A percentile compares a stretch with the other conserved stretches of the same genome.
Evolutionary conservation across 768 basidiomycete genomes (phyloP).

Genomic region (Termitomyces sp.): DNA sequence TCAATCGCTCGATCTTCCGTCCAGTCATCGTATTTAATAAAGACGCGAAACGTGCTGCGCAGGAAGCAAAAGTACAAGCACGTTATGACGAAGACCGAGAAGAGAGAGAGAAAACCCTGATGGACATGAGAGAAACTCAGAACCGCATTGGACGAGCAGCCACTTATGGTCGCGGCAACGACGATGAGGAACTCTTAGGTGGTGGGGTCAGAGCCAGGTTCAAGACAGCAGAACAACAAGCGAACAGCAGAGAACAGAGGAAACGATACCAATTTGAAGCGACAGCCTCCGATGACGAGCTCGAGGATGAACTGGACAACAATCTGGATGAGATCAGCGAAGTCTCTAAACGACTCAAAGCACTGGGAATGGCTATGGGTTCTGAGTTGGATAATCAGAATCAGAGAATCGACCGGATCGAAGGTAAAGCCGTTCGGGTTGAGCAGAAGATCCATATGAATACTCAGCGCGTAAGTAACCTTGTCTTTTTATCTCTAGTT

Average conservation of each 20-base stretch:
- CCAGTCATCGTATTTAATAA: conserved; percentile 94
- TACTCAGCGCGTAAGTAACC: conserved; percentile 69
- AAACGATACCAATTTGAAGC: conserved; percentile 91
- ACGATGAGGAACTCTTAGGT: conserved; percentile 41
- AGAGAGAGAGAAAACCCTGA: conserved; percentile 82
- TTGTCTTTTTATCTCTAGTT: neutral
- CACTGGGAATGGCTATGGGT: conserved; percentile 77
- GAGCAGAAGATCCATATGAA: conserved; percentile 78
- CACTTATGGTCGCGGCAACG: conserved; percentile 49
- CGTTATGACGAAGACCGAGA: conserved; percentile 86
- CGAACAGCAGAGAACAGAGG: conserved; percentile 47
- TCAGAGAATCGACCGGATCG: conserved; percentile 68
- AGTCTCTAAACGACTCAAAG: conserved; percentile 74
- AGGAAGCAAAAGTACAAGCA: conserved; percentile 77
- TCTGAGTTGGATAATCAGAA: conserved; percentile 90
- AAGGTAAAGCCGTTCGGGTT: conserved; percentile 71
- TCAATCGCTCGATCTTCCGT: conserved; percentile 93
- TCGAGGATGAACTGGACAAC: conserved; percentile 91
- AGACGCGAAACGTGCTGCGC: conserved; percentile 81
- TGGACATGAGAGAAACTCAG: conserved; percentile 84
- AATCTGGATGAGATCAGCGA: conserved; percentile 87
- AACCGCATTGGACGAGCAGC: conserved; percentile 77
- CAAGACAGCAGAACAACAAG: conserved; percentile 47
- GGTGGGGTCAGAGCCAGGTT: conserved; percentile 35
- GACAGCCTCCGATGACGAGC: conserved; percentile 85